Conservation (phyloP, 352 stramenopile species). For the Lagenidium giganteum region DNA sequence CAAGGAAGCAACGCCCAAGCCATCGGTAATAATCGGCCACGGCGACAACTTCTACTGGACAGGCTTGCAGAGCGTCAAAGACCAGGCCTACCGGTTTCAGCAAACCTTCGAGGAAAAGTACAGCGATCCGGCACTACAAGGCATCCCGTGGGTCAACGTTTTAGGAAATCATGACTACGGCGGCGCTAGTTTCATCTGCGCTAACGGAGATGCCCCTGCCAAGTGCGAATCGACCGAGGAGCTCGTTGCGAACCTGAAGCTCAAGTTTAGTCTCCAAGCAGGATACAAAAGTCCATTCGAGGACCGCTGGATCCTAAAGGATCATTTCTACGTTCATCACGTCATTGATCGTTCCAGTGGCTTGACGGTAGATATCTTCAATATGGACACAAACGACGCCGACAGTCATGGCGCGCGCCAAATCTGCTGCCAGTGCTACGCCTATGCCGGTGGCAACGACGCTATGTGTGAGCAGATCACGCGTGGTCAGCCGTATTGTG, state of each 20-base stretch:
- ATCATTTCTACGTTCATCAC: conserved; percentile 74
- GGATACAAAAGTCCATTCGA: conserved; percentile 73
- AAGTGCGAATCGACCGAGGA: conserved; percentile 44
- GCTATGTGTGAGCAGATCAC: conserved; percentile 47
- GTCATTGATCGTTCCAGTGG: conserved; percentile 30
- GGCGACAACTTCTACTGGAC: conserved; percentile 63
- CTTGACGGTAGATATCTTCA: conserved; percentile 76
- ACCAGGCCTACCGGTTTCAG: conserved; percentile 64
- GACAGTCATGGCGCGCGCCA: conserved; percentile 56
- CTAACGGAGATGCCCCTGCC: conserved; percentile 25
- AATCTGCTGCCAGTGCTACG: conserved; percentile 82
- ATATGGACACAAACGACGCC: conserved; percentile 68
- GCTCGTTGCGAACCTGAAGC: conserved; percentile 36
- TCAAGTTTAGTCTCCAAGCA: conserved; percentile 68
- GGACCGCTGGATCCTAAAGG: conserved; percentile 72
- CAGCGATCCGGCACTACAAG: conserved; percentile 30
- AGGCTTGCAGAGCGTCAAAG: conserved; percentile 38
- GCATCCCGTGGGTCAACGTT: conserved; percentile 79
- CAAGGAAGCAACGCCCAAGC: conserved; percentile 12
- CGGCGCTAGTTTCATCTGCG: conserved; percentile 67
- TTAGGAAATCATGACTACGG: conserved; percentile 86
- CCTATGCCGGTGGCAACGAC: conserved; percentile 60
- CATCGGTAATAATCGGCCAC: conserved; percentile 30
- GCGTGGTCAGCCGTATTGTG: conserved; percentile 45
- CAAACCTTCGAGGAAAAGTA: conserved; percentile 83